These are phyloP conservation scores for Tolypocladium nubicola DNA, from an alignment of 2,329 filamentous ascomycete genomes.

Conservation along the genomic window DNA sequence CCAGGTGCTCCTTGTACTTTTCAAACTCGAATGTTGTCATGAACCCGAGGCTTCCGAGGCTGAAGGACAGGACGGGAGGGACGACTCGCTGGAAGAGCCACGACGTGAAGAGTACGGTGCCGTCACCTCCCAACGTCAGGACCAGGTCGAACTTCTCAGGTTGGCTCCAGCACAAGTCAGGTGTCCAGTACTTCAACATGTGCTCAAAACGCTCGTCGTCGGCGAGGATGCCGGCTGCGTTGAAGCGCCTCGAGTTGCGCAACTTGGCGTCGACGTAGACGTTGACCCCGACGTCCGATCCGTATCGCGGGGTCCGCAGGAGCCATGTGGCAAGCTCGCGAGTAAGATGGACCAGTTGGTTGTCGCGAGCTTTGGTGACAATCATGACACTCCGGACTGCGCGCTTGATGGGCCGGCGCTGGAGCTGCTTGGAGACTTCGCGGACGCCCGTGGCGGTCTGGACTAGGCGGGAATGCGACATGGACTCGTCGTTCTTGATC, in stretches of 20 bases:
- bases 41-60: conserved; percentile 77
- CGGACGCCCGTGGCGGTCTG: conserved; percentile 92
- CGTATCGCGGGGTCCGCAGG: conserved; percentile 79
- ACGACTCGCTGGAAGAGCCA: conserved; percentile 90
- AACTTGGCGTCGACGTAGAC: conserved; percentile 98
- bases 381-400: conserved; percentile 96
- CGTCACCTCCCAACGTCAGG: conserved; percentile 75
- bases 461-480: conserved; percentile 88
- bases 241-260: conserved; percentile 77
- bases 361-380: conserved; percentile 94
- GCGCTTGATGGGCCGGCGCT: conserved; percentile 81
- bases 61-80: conserved; percentile 75
- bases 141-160: conserved; percentile 96
- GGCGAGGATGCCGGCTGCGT: conserved; percentile 59
- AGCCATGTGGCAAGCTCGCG: conserved; percentile 83
- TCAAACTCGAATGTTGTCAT: conserved; percentile 82
- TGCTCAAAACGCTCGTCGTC: conserved; percentile 66
- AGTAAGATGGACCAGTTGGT: conserved; percentile 80
- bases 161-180: conserved; percentile 85
- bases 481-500: conserved; percentile 76
- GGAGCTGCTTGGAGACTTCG: conserved; percentile 91
- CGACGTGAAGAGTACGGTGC: conserved; percentile 78
- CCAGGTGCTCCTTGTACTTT: conserved; percentile 76
- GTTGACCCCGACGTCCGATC: conserved; percentile 80
- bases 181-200: conserved; percentile 94